Percentiles rank a stretch among this genome's conserved stretches.
Evolutionary conservation across 371 early-diverging fungal genomes (phyloP).

Genomic region (Apophysomyces variabilis): DNA sequence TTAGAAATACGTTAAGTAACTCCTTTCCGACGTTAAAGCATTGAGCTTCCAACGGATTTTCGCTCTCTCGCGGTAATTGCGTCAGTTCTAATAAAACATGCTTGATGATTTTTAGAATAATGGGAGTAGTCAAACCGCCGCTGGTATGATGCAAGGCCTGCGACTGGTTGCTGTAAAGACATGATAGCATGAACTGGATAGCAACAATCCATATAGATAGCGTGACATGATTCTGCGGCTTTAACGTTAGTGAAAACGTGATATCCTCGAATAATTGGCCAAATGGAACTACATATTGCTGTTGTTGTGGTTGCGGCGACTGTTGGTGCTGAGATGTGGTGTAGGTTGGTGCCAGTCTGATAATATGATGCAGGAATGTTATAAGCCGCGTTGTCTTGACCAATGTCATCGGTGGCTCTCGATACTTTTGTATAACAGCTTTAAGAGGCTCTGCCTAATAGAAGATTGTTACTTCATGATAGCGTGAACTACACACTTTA

Average conservation of each 20-base stretch:
- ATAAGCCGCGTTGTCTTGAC: constrained; percentile 43
- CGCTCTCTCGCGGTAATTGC: constrained; percentile 31
- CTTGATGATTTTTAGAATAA: constrained; percentile 45
- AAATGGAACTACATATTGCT: constrained; percentile 32
- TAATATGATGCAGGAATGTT: constrained; percentile 45
- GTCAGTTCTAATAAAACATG: constrained; percentile 48
- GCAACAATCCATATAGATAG: constrained; percentile 44
- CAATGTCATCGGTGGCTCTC: constrained; percentile 47
- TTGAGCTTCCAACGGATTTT: constrained; percentile 29
- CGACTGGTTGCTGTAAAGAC: constrained; percentile 31
- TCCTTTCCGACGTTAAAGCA: constrained; percentile 46
- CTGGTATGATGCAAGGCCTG: constrained; percentile 30
- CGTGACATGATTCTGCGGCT: constrained; percentile 16
- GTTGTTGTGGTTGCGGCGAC: background rate
- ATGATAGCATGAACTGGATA: constrained; percentile 51
- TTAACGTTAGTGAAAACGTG: constrained; percentile 36
- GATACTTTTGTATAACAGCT: constrained; percentile 43
- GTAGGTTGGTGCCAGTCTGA: constrained; percentile 30
- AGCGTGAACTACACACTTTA: background rate
- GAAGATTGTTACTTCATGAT: background rate
- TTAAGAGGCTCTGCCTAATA: constrained; percentile 47
- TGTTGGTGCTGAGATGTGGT: constrained; percentile 5
- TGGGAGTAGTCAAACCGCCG: constrained; percentile 43
- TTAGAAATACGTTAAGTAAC: constrained; percentile 43
- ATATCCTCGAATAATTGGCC: constrained; percentile 47